These are phyloP conservation scores for Geranium rotundifolium DNA, from an alignment of 345 rosid species.

Conservation along the genomic window DNA sequence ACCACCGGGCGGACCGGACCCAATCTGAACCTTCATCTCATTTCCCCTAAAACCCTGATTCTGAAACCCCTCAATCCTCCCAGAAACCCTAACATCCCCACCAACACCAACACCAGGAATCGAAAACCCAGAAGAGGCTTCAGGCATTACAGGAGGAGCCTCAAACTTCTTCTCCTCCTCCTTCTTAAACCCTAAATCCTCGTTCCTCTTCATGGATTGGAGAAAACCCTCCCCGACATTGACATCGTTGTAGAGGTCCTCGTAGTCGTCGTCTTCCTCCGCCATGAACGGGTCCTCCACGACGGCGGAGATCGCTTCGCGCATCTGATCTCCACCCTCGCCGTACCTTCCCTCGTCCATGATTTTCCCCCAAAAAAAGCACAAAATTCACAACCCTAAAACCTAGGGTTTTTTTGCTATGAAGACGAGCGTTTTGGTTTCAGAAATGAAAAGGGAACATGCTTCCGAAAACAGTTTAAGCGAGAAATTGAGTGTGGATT, in stretches of 20 bases:
- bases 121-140: conserved; percentile 14
- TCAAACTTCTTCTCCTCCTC: conserved; percentile 20
- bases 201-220: conserved; percentile 48
- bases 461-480: too few species aligned
- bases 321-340: conserved; percentile 33
- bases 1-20: conserved; percentile 5
- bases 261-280: conserved; percentile 68
- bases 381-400: not conserved
- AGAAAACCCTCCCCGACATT: conserved; percentile 76
- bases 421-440: not conserved
- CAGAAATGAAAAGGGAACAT: too few species aligned
- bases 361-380: not conserved
- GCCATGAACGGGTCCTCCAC: conserved; percentile 56
- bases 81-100: conserved; percentile 20
- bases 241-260: conserved; percentile 72
- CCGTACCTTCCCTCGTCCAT: conserved; percentile 14
- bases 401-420: not conserved
- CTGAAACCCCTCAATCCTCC: conserved; percentile 23
- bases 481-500: too few species aligned
- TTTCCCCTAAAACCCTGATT: conserved; percentile 27
- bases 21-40: conserved; percentile 22
- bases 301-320: conserved; percentile 63
- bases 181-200: conserved; percentile 28
- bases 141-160: conserved; percentile 9
- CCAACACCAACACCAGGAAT: conserved; percentile 28